A percentile compares a stretch with the other conserved stretches of the same genome.
Conservation (phyloP, 176 grass and related monocot species). For the Tillandsia leiboldiana region DNA sequence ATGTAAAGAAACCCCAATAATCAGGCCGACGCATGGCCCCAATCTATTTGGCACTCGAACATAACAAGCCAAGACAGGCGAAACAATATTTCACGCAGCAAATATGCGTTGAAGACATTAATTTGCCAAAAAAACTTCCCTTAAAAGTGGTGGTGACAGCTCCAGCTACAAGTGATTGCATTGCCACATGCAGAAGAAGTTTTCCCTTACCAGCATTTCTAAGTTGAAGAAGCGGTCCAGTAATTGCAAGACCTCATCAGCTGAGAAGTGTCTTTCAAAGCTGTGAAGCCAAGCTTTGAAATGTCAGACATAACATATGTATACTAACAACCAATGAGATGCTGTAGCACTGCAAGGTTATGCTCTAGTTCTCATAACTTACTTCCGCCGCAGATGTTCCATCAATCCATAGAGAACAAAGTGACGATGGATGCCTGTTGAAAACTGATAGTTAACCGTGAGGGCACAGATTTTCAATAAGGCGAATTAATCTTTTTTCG, state of each 20-base stretch:
- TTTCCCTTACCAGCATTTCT: slow-evolving; percentile 73
- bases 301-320: slow-evolving; percentile 14
- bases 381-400: slow-evolving; percentile 77
- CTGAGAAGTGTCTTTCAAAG: slow-evolving; percentile 63
- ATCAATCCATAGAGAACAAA: slow-evolving; percentile 89
- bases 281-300: slow-evolving; percentile 24
- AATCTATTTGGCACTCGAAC: neutral
- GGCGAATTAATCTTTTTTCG: neutral
- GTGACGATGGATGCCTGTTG: slow-evolving; percentile 74
- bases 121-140: no score
- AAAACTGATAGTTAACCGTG: neutral
- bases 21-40: no score
- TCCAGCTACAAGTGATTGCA: neutral
- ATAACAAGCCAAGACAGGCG: no score
- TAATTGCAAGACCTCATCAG: slow-evolving; percentile 77
- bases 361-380: neutral
- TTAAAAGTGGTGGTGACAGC: no score
- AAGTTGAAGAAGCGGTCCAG: slow-evolving; percentile 89
- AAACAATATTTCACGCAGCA: no score
- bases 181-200: neutral
- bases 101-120: no score
- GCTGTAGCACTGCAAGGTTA: neutral
- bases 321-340: neutral
- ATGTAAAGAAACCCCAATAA: no score
- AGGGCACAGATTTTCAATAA: neutral